Evolutionary conservation across 225 moss, liverwort and hornwort species (phyloP), one percentile per base, ranked within the genome.

Genomic region (Rhytidiadelphus loreus): DNA sequence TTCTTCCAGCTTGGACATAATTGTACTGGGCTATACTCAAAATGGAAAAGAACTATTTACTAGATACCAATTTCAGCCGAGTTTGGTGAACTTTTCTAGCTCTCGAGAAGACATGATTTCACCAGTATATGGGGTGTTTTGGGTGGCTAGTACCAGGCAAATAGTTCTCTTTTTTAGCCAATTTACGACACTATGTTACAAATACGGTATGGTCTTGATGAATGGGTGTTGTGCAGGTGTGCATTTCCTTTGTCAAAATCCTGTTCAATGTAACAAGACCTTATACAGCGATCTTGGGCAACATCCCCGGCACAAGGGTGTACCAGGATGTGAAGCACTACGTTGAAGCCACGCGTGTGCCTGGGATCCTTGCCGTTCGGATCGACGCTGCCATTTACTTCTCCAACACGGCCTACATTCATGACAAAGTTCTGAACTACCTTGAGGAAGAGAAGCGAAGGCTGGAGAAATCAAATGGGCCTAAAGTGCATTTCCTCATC

Each of bases 321-420:
- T 96, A 96, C 56, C 94, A 95, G 4, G 92, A 95, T 39, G 60
- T 79, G 8, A 25, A 74, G 13, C 93, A 96, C 81, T 96, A 97
- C 72, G 87, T 88, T 11, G 88, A 95, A 32, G 91, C 93, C n/a
- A 80, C 79, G 9, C 80, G 52, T 0, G 92, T 93, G 65, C 94
- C 95, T 8, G 95, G 96, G 22, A 91, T 96, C 39, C 91, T 97
- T 29, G 89, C 92, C 59, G 32, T 95, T 13, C 93, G 93, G 50
- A 85, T 97, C 7, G 96, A 97, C 77, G 88, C 93, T 7, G 77
- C 96, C 71, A 82, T 96, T 52, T 96, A 96, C 89, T 97, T 97
- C 88, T 94, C 97, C 33, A 97, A 97, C 62, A 85, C 94, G n/a
- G 89, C 95, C 52, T 96, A 96, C 86, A 63, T 97, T 22, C 90